Evolutionary conservation across 305 asterid species (phyloP), one percentile per base, ranked within the genome.

Genomic region (Rubia tinctorum): DNA sequence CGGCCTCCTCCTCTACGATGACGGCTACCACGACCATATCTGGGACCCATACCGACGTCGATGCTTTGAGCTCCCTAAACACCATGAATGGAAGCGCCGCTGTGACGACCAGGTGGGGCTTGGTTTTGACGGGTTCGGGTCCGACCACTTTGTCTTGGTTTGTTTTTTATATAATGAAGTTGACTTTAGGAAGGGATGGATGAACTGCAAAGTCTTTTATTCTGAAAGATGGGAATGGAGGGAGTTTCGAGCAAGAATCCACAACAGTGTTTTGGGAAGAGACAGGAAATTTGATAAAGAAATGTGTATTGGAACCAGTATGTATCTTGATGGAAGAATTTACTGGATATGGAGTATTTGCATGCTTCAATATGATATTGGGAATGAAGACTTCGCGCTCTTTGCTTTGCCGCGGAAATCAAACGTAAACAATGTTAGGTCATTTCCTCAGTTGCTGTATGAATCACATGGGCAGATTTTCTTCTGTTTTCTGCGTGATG

Each of bases 291-390:
- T 79, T 15, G 7, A n/a, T 0, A 10, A 40, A 13, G 80, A 68
- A 22, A 51, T 75, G 39, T 79, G 67, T 6, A 66, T 22, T 20
- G 22, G 53, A 1, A 8, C 69, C 0, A 59, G 75, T 75, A 68
- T 72, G 56, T 75, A 39, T 18, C 18, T 22, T 45, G n/a, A 18
- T 15, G 65, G 67, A 40, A 79, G 71, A 71, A 49, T 75, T 17
- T 79, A 71, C 7, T 60, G 72, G 77, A 74, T 75, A 20, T 79
- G 80, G 83, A 79, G 80, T 34, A 44, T 75, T 3, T 79, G 75
- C 62, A 23, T 79, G 77, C 40, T 79, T 23, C 27, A 71, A 8
- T 75, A 22, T 39, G 72, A 79, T 2, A 20, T 10, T 18, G 61
- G 69, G 22, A 25, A 11, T 1, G 68, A 71, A 22, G 51, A 58